These are phyloP conservation scores for Endocarpon pusillum DNA, from an alignment of 495 filamentous ascomycete species.

Conservation along the genomic window DNA sequence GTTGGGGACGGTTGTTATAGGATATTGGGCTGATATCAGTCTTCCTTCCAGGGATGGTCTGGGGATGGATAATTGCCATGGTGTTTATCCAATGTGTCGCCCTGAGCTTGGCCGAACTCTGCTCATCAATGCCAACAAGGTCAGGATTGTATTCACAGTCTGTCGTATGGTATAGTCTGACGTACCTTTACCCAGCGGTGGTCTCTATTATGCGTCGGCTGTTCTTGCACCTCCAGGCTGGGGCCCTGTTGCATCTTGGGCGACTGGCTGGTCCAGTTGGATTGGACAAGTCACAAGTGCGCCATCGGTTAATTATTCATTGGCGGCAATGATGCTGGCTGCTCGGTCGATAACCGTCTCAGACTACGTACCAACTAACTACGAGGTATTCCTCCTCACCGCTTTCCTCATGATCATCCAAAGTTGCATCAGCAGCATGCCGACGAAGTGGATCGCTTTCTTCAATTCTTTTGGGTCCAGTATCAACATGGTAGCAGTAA, in stretches of 20 bases:
- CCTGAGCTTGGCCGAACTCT: constrained; percentile 48
- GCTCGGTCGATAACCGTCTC: constrained; percentile 52
- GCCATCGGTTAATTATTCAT: constrained; percentile 45
- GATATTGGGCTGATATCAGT: no score
- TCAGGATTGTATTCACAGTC: constrained; percentile 8
- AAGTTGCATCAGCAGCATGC: constrained; percentile 53
- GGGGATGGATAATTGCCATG: constrained; percentile 68
- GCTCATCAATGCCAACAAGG: constrained; percentile 50
- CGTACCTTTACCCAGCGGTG: constrained; percentile 38
- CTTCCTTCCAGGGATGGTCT: constrained; percentile 73
- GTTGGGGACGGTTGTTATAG: no score
- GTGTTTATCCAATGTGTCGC: constrained; percentile 59
- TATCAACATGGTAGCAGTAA: constrained; percentile 54
- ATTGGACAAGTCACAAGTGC: constrained; percentile 52
- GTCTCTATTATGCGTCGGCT: constrained; percentile 63
- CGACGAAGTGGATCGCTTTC: constrained; percentile 56
- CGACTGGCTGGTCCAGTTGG: constrained; percentile 65
- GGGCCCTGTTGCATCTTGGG: constrained; percentile 59
- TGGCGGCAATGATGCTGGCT: constrained; percentile 58
- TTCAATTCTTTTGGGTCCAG: constrained; percentile 61
- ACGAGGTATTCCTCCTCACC: constrained; percentile 57
- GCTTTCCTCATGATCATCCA: constrained; percentile 55
- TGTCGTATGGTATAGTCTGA: no score
- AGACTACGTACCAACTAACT: constrained; percentile 42
- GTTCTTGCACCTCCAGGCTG: constrained; percentile 63